Evolutionary conservation across 2,329 filamentous ascomycete species (phyloP), one percentile per base, ranked within the genome.

Genomic region (Xylariaceae sp.): DNA sequence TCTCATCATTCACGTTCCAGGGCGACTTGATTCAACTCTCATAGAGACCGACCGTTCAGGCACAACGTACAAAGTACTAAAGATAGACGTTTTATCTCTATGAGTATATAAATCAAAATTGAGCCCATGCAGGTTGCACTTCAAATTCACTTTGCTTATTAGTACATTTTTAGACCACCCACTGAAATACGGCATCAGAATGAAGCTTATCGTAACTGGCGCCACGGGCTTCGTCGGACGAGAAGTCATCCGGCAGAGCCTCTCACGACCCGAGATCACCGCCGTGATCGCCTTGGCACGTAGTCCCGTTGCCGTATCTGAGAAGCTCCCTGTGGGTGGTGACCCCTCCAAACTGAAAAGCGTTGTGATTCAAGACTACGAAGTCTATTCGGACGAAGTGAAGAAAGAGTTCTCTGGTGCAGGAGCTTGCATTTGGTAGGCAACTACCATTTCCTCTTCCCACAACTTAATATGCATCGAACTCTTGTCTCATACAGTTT

Each of bases 151-250:
- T n/a, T n/a, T n/a, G n/a, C n/a, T n/a, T n/a, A n/a, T n/a, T n/a
- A n/a, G n/a, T n/a, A n/a, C n/a, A n/a, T n/a, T n/a, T n/a, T n/a
- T n/a, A n/a, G n/a, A n/a, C n/a, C n/a, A n/a, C n/a, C n/a, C n/a
- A n/a, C n/a, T n/a, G n/a, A n/a, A n/a, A n/a, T n/a, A n/a, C n/a
- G n/a, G n/a, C n/a, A n/a, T 15, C n/a, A 40, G n/a, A 11, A 58
- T 58, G 55, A 60, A 60, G 46, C 45, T 56, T 20, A 58, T 60
- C 30, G 71, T 87, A 29, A 76, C 80, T 6, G 83, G 83, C 41
- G 73, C 73, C 18, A 86, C 82, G n/a, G 83, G 84, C 58, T 75
- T 72, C 33, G 67, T 79, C 2, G 77, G 66, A 30, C 69, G 60
- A 29, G 77, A 79, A 47, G 53, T 80, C 21, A 59, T 80, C 39